phyloP scores from a whole-genome alignment of 768 basidiomycete genomes.

The Austroboletus festivus region DNA sequence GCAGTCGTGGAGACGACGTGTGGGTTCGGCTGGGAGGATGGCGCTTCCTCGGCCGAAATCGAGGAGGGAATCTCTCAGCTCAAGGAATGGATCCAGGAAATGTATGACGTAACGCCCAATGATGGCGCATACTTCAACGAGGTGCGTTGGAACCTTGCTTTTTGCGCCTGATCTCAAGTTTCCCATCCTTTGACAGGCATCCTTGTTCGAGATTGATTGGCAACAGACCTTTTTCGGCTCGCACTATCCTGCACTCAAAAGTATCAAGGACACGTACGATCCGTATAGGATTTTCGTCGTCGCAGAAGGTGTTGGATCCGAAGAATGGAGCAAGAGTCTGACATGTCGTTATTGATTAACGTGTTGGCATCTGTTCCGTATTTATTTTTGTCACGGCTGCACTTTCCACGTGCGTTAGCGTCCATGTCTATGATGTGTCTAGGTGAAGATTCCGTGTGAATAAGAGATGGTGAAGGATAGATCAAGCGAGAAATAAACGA shows the following conservation, averaged over 20 bases:
- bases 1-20: slow-evolving; percentile 34
- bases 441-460: too few relatives aligned
- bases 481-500: too few relatives aligned
- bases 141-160: too few relatives aligned
- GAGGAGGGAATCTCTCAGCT: slow-evolving; percentile 9
- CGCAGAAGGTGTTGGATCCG: slow-evolving; percentile 26
- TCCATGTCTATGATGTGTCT: too few relatives aligned
- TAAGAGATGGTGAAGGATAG: too few relatives aligned
- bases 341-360: slow-evolving; percentile 16
- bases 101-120: slow-evolving; percentile 31
- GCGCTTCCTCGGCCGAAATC: slow-evolving; percentile 15
- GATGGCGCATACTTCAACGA: slow-evolving; percentile 49
- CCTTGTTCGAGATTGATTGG: slow-evolving; percentile 39
- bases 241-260: slow-evolving; percentile 39
- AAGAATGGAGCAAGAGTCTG: slow-evolving; percentile 13
- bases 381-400: not conserved
- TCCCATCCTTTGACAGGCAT: slow-evolving; percentile 32
- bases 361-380: too few relatives aligned
- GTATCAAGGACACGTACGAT: slow-evolving; percentile 36
- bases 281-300: slow-evolving; percentile 9
- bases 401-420: too few relatives aligned
- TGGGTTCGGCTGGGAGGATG: slow-evolving; percentile 22
- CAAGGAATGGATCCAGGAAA: slow-evolving; percentile 18
- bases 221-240: slow-evolving; percentile 44
- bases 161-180: too few relatives aligned